Conservation (phyloP, 2,329 filamentous ascomycete species). For the Amesomyces nigricolor region DNA sequence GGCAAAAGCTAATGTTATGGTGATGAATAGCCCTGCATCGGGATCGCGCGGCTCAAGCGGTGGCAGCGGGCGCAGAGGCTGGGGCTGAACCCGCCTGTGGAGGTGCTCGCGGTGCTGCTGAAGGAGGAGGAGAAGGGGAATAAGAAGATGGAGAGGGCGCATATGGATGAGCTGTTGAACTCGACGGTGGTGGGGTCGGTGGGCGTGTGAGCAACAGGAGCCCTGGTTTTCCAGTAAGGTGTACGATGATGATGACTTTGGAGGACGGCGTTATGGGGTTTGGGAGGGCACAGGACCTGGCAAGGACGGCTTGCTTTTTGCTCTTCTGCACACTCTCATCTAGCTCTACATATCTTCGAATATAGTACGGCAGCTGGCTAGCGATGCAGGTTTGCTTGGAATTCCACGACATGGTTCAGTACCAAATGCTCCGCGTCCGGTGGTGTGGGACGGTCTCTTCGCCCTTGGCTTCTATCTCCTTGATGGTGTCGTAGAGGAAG, state of each 20-base stretch:
- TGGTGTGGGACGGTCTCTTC: conserved; percentile 70
- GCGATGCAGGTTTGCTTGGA: neutral
- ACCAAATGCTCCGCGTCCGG: conserved; percentile 91
- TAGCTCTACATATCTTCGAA: conserved; percentile 2
- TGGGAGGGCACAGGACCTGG: neutral
- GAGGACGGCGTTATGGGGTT: conserved; percentile 10
- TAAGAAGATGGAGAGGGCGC: conserved; percentile 55
- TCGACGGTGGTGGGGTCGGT: conserved; percentile 38
- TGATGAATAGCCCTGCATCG: conserved; percentile 69
- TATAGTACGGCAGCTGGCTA: neutral
- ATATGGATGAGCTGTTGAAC: conserved; percentile 65
- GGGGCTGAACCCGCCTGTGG: conserved; percentile 81
- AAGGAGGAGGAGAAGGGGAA: conserved; percentile 59
- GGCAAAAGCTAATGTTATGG: neutral
- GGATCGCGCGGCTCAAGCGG: conserved; percentile 71
- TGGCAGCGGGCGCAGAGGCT: conserved; percentile 82
- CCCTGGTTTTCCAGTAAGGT: neutral
- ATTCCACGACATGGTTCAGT: conserved; percentile 43
- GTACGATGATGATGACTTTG: neutral
- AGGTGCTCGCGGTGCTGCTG: conserved; percentile 80
- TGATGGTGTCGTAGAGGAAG: conserved; percentile 92
- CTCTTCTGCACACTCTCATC: neutral
- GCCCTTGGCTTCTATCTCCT: conserved; percentile 65
- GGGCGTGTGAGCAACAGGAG: neutral
- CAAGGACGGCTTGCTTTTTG: neutral